Base-by-base conservation (phyloP, 2,329 filamentous ascomycete genomes). In the Exophiala lecanii-corni region DNA sequence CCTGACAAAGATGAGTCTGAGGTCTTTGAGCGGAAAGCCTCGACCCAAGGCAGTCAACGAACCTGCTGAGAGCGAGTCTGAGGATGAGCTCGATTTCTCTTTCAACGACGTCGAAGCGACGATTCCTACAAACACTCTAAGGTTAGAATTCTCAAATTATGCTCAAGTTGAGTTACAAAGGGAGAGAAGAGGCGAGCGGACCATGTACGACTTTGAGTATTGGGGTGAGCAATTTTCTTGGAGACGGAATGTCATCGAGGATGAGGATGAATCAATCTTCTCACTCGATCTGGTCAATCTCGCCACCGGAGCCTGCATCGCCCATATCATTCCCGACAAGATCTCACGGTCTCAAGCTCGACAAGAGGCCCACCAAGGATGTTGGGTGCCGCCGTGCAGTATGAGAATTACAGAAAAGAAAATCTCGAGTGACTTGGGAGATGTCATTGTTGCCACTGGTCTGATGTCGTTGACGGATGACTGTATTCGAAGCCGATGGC, bases 61-160 rank as follows among this genome's bases (percentile, higher is more conserved):
- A 5, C 65, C 69, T 28, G 62, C 63, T 26, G 63, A 66, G n/a
- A 63, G 70, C 35, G 60, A 64, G 41, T 57, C 57, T 25, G 47
- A 54, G 17, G 44, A 53, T 18, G 46, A 53, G 16, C 35, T 52
- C 15, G 41, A 41, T 30, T 12, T 45, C 20, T 28, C 49, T 18
- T 43, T 44, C 30, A 38, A 45, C 17, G 47, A 50, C 7, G 45
- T 56, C 26, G 47, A 56, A 37, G 54, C 54, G 12, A 54, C 50
- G 9, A 50, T 53, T 20, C 54, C 86, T 13, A 86, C 82, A 45
- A 88, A 94, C 63, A 83, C 77, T 25, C 85, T 91, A 62, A 86
- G 89, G 66, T 76, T 98, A 23, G 91, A 97, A 62, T 98, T 96
- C 62, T 94, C 88, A 54, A 98, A 97, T 69, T 98, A 98, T 62